phyloP scores from a whole-genome alignment of 129 eudicot genomes.

The Tagetes erecta region DNA sequence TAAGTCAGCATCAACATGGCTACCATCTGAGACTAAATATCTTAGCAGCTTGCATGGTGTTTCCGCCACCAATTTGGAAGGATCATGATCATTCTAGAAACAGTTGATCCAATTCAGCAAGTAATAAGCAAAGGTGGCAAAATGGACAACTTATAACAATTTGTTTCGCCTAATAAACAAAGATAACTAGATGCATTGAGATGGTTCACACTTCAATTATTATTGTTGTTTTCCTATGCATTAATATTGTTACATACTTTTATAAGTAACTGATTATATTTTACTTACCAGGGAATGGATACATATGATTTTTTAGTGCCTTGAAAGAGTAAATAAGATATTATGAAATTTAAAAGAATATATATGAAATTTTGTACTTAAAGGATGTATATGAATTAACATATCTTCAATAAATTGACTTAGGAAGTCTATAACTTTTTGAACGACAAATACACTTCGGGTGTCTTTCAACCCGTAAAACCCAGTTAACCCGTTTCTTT shows the following conservation, averaged over 20 bases:
- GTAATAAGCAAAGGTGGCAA: neutral
- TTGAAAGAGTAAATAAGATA: neutral
- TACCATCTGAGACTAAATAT: conserved; percentile 70
- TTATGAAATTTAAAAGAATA: neutral
- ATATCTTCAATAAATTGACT: neutral
- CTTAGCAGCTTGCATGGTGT: conserved; percentile 98
- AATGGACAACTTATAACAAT: neutral
- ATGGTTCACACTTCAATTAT: neutral
- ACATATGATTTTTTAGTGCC: neutral
- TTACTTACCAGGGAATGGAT: neutral
- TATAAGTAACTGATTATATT: neutral
- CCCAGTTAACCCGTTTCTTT: neutral
- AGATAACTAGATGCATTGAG: neutral
- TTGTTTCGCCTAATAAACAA: neutral
- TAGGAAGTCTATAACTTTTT: neutral
- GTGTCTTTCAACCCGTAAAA: neutral
- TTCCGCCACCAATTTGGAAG: conserved; percentile 89
- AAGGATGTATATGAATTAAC: neutral
- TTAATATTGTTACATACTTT: neutral
- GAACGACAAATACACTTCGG: neutral
- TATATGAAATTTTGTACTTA: neutral
- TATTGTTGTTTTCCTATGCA: neutral
- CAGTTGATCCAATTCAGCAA: conserved; percentile 1
- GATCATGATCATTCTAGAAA: conserved; percentile 94
- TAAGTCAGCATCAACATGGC: conserved; percentile 94